phyloP scores from a whole-genome alignment of 495 filamentous ascomycete species.

The Podospora sp. region DNA sequence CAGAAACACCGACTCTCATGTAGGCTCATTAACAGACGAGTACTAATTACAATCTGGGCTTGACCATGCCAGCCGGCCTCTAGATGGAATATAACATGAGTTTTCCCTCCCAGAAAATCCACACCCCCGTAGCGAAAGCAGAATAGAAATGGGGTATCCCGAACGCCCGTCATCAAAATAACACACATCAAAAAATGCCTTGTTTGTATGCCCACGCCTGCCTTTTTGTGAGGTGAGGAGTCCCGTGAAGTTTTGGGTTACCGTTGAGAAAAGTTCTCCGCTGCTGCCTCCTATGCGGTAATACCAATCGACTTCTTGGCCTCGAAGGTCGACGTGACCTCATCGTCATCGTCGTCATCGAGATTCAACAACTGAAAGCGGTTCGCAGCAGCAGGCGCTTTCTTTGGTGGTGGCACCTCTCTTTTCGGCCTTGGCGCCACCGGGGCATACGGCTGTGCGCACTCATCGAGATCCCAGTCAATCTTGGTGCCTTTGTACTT shows the following conservation, averaged over 20 bases:
- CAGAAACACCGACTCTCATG: background rate
- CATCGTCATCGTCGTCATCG: constrained; percentile 42
- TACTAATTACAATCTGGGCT: background rate
- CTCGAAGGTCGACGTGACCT: constrained; percentile 29
- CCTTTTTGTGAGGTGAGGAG: background rate
- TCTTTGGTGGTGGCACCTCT: constrained; percentile 33
- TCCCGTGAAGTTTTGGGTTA: background rate
- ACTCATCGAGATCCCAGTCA: constrained; percentile 75
- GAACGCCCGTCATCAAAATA: constrained; percentile 22
- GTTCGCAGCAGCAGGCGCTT: constrained; percentile 48
- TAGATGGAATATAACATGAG: background rate
- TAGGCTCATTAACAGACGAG: background rate
- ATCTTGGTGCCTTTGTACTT: constrained; percentile 76
- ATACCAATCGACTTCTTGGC: constrained; percentile 33
- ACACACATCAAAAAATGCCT: background rate
- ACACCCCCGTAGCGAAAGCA: background rate
- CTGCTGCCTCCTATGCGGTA: constrained; percentile 26
- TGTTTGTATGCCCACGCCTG: background rate
- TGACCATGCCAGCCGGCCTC: constrained; percentile 1
- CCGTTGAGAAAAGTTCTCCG: background rate
- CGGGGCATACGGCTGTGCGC: constrained; percentile 58
- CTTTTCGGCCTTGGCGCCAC: constrained; percentile 11
- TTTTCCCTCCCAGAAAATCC: background rate
- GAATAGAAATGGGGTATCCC: constrained; percentile 28
- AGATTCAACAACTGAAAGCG: constrained; percentile 68